Evolutionary conservation across 2,329 filamentous ascomycete species (phyloP), one percentile per base, ranked within the genome.

Genomic region (Aspergillus ibericus): DNA sequence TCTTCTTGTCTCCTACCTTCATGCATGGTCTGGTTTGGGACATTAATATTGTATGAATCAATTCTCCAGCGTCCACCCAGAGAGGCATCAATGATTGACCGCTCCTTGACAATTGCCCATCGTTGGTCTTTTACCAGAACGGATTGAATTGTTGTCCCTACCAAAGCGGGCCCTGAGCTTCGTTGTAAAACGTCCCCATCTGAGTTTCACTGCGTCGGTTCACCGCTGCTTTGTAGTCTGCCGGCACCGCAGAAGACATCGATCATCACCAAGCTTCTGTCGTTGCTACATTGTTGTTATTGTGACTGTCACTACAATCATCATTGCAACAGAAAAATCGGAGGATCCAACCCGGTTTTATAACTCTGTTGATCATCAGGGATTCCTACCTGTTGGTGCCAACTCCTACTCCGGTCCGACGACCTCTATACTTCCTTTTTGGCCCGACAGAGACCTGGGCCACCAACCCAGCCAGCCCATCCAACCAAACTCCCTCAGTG

Each of bases 81-180:
- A 16, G 12, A 48, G 22, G 25, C 25, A 48, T 55, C 49, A 47
- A 56, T 47, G 58, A 60, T 63, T 63, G 61, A 63, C 61, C 61
- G 61, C 61, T 63, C 53, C 52, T 61, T 61, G 34, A 18, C 42
- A 20, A 54, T 47, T 48, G 20, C n/a, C 48, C 42, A 55, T 55
- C 18, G 42, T 36, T 49, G 42, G 18, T 51, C 15, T 6, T 34
- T 29, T 20, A 50, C 32, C 16, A 13, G n/a, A 50, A 13, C 12
- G 42, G 15, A 18, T 35, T 36, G 20, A 10, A 3, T 15, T 9
- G 16, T 25, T 22, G 29, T 36, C 12, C 34, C 16, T 48, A 13
- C 16, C 48, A 35, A 51, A 51, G 48, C 48, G 48, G 48, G 48
- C 29, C 54, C 52, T 29, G 44, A 25, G 44, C 32, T 49, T 44